Evolutionary conservation across 169 alveolate genomes (phyloP).

Genomic region (Perkinsus marinus): DNA sequence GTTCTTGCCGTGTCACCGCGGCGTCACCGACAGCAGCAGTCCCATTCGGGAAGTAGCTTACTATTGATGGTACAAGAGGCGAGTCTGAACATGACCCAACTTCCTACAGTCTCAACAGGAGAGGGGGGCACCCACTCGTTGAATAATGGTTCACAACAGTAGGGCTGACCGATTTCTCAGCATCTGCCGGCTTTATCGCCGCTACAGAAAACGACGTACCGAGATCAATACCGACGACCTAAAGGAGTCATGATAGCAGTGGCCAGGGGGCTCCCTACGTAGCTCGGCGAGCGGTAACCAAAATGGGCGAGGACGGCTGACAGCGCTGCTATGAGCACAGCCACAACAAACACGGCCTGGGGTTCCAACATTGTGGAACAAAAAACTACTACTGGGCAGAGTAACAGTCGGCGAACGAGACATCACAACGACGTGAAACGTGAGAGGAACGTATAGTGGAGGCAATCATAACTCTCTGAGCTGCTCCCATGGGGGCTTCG

Average conservation of each 20-base stretch:
- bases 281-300: neutral
- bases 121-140: neutral
- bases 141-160: neutral
- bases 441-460: neutral
- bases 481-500: neutral
- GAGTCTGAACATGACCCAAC: neutral
- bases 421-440: neutral
- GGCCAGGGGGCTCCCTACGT: neutral
- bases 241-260: neutral
- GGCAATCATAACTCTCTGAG: neutral
- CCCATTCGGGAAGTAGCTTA: neutral
- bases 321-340: neutral
- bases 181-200: neutral
- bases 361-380: neutral
- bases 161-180: neutral
- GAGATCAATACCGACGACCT: neutral
- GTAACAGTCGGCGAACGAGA: neutral
- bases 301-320: neutral
- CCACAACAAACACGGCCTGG: neutral
- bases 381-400: neutral
- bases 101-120: neutral
- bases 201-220: neutral
- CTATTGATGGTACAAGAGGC: neutral
- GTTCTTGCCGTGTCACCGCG: neutral
- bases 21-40: neutral